Base-by-base conservation (phyloP, 768 basidiomycete species). In the Xanthoconium purpureum region DNA sequence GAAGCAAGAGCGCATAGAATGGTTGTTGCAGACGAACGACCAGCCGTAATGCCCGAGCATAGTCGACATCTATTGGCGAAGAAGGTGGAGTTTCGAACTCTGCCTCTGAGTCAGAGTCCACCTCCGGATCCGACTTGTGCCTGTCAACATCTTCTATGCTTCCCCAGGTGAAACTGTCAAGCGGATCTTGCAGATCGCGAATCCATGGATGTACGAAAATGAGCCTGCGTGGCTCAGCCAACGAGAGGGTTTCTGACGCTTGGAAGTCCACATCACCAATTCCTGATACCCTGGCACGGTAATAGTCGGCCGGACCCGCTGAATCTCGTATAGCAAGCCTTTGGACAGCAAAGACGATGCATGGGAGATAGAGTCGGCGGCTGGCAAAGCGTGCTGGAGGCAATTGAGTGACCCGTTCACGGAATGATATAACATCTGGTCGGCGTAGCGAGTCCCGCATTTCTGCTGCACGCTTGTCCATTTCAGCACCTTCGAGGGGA, bases 161-260 rank as follows among this genome's bases (percentile, higher is more conserved):
- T 18, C 13, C 28, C 47, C 46, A 29, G 6, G 7, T 14, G 17
- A 43, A 12, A 5, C 47, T n/a, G 9, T 51, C 47, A 0, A 30
- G 24, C 1, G 42, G 42, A 37, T 45, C 35, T 6, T 42, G 17
- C 6, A 60, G 50, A 30, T 54, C 48, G 24, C 47, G 55, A 13
- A 56, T 44, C 58, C 58, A 56, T 10, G 58, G 58, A 24, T 56
- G 47, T 2, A 53, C 51, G 17, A 59, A 37, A 15, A 37, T n/a
- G 11, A 53, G 35, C 17, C 36, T 35, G 11, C 40, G 51, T 5
- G 47, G 35, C 7, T 44, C 47, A 7, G 1, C n/a, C 15, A 40
- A 5, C 37, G 50, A 39, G 18, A 54, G 51, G 12, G 3, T 30
- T 14, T 44, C 46, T 3, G 36, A 20, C 7, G 56, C 45, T 17